Evolutionary conservation across 306 rosid species (phyloP).

Genomic region (Alnus glutinosa): DNA sequence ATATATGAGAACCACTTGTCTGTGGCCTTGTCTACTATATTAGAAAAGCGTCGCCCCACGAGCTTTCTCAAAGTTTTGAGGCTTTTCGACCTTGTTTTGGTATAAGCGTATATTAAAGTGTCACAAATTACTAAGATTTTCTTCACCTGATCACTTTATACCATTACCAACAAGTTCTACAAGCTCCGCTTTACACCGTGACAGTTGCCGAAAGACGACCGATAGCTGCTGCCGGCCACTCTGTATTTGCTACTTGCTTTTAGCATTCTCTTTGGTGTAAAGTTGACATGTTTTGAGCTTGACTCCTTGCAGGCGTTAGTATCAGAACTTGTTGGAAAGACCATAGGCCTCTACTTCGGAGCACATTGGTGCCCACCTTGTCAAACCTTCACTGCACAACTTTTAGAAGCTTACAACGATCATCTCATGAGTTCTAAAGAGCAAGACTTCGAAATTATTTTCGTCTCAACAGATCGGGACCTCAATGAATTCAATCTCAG

Average conservation of each 20-base stretch:
- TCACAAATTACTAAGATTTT: no score
- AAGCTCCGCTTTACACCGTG: no score
- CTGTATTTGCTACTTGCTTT: not conserved
- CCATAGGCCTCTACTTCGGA: slow-evolving; percentile 74
- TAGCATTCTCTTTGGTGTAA: not conserved
- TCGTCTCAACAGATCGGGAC: slow-evolving; percentile 80
- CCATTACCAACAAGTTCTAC: no score
- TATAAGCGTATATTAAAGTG: no score
- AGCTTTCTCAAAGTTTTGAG: no score
- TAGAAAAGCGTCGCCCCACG: no score
- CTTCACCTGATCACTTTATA: no score
- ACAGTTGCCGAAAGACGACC: no score
- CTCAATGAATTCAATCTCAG: slow-evolving; percentile 61
- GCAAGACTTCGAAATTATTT: slow-evolving; percentile 57
- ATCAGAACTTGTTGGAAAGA: slow-evolving; percentile 68
- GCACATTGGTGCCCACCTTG: slow-evolving; percentile 94
- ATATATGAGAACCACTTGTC: no score
- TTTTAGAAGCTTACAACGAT: slow-evolving; percentile 58
- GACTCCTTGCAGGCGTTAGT: slow-evolving; percentile 47
- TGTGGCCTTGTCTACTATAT: no score
- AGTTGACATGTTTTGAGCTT: slow-evolving; percentile 4
- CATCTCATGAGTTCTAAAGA: slow-evolving; percentile 41
- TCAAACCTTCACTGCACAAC: slow-evolving; percentile 66
- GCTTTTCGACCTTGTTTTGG: no score
- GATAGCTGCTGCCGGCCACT: no score